Evolutionary conservation across 352 stramenopile genomes (phyloP), one percentile per base, ranked within the genome.

Genomic region (Pythium coloratum): DNA sequence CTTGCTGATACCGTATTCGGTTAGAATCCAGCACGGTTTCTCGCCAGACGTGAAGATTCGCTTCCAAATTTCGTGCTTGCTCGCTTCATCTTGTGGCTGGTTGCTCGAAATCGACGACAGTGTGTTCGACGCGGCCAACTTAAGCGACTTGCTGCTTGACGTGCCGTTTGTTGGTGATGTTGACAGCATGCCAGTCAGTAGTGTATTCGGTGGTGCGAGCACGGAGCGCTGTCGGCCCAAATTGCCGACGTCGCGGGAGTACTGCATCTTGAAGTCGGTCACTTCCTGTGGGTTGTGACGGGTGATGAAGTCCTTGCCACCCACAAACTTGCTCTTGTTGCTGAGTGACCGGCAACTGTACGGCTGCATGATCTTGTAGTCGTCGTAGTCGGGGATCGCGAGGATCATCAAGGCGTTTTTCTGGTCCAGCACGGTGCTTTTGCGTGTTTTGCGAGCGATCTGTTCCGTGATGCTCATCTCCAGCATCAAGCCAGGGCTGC

Each of bases 241-340:
- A 46, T 86, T 90, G 30, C 83, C 83, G 2, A 90, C 64, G 34
- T 92, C 80, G 3, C 83, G 81, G 14, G 83, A 92, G 49, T 86
- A 90, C 63, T 89, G 74, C 69, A 81, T 87, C 72, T 92, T 92
- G 67, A 92, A 90, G 36, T 87, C 83, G 26, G 76, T 87, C 2
- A 88, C 80, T 57, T 88, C 83, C 62, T 92, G 81, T 7, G 83
- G 83, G 40, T 90, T 90, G 60, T 92, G 83, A 0, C 81, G 71
- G 6, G 83, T 90, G 57, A 92, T 72, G 50, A 92, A 92, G 44
- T 90, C 83, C 2, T 76, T 80, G 1, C 69, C 72, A n/a, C 83
- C 83, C 7, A 90, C 63, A 49, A 92, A 92, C 46, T 88, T 84
- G 72, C 60, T 77, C 54, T 75, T 80, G 62, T 81, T 89, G 3